These are phyloP conservation scores for Saraca asoca DNA, from an alignment of 331 rosid species.

Conservation along the genomic window DNA sequence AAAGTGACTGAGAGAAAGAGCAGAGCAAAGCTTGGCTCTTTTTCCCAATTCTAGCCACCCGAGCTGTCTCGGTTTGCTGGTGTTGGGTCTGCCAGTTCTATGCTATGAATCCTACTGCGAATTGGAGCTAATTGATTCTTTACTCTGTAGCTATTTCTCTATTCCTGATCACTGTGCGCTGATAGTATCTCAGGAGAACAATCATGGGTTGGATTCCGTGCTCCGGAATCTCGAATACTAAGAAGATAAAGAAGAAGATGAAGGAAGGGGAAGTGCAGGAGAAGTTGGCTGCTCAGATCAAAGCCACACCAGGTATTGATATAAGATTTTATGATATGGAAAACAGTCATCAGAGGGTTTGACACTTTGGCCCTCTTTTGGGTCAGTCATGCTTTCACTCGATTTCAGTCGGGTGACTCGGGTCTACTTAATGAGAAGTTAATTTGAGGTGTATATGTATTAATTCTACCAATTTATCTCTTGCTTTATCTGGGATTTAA, in stretches of 20 bases:
- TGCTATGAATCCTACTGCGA: slow-evolving; percentile 21
- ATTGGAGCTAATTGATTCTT: slow-evolving; percentile 17
- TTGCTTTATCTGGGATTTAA: slow-evolving; percentile 41
- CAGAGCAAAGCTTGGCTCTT: slow-evolving; percentile 20
- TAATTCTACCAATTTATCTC: slow-evolving; percentile 5
- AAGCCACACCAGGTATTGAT: slow-evolving; percentile 58
- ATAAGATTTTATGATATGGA: background rate
- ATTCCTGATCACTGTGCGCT: slow-evolving; percentile 12
- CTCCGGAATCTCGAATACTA: slow-evolving; percentile 66
- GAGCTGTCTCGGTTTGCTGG: slow-evolving; percentile 17
- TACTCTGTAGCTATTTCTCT: background rate
- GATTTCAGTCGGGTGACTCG: slow-evolving; percentile 14
- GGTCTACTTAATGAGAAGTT: slow-evolving; percentile 9
- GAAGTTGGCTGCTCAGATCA: slow-evolving; percentile 58
- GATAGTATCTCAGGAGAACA: slow-evolving; percentile 5
- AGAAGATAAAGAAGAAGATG: slow-evolving; percentile 51
- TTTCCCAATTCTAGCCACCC: slow-evolving; percentile 14
- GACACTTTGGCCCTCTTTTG: slow-evolving; percentile 28
- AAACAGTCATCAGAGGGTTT: slow-evolving; percentile 1
- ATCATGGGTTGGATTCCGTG: slow-evolving; percentile 94
- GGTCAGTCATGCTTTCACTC: slow-evolving; percentile 33
- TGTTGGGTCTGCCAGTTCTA: too few species aligned
- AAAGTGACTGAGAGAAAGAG: slow-evolving; percentile 22
- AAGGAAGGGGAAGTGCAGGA: slow-evolving; percentile 52
- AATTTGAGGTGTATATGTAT: background rate